A percentile compares a stretch with the other conserved stretches of the same genome.
phyloP scores from a whole-genome alignment of 2,329 filamentous ascomycete genomes.

The Pestalotiopsis sp. region DNA sequence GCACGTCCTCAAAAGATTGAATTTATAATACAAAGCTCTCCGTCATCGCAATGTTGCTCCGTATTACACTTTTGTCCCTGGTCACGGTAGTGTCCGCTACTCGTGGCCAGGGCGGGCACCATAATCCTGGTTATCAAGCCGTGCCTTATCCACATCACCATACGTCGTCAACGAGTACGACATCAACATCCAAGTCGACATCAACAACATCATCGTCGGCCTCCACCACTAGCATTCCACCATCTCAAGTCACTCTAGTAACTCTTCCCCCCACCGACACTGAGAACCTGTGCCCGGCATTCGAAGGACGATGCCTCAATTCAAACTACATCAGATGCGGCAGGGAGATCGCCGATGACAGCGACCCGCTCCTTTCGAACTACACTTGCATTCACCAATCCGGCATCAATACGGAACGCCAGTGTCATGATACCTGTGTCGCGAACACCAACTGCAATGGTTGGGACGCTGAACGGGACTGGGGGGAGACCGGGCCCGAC shows the following conservation, averaged over 20 bases:
- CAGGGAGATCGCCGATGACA: background rate
- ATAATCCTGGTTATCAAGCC: background rate
- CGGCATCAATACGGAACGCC: background rate
- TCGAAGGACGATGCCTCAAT: background rate
- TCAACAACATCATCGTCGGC: background rate
- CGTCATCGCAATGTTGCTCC: background rate
- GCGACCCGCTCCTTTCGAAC: background rate
- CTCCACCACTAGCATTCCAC: background rate
- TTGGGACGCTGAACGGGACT: background rate
- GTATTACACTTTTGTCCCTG: background rate
- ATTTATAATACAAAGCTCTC: background rate
- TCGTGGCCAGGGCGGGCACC: background rate
- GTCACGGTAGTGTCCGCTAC: background rate
- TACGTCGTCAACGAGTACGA: background rate
- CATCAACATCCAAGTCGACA: background rate
- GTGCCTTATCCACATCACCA: background rate
- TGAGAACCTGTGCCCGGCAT: background rate
- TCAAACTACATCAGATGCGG: background rate
- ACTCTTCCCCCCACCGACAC: background rate
- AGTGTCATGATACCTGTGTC: background rate
- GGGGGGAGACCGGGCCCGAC: background rate
- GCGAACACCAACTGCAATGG: background rate
- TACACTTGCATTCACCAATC: background rate
- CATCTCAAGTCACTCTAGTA: background rate
- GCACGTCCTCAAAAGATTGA: background rate